These are phyloP conservation scores for Clonostachys byssicola DNA, from an alignment of 2,329 filamentous ascomycete species.

Conservation along the genomic window DNA sequence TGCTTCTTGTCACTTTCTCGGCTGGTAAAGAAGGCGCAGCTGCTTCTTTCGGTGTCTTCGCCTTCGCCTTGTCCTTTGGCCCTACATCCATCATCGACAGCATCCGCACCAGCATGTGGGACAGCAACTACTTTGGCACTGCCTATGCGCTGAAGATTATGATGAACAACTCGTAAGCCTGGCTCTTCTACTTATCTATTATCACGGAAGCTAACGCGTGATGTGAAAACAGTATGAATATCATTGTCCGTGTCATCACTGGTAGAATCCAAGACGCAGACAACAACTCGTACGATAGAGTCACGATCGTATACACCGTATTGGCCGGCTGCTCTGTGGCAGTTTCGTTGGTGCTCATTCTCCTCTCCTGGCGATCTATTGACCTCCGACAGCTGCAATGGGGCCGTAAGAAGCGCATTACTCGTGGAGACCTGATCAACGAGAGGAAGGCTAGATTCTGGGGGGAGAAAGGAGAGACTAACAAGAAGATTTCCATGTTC, in stretches of 20 bases:
- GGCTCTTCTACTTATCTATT: not conserved
- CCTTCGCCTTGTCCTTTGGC: conserved; percentile 40
- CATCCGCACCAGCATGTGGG: conserved; percentile 45
- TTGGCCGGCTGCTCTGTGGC: conserved; percentile 34
- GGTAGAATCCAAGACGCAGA: conserved; percentile 47
- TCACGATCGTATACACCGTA: conserved; percentile 43
- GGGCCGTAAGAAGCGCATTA: conserved; percentile 38
- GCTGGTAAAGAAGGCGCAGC: conserved; percentile 38
- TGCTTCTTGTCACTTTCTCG: conserved; percentile 45
- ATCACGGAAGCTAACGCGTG: not conserved
- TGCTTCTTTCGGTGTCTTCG: conserved; percentile 47
- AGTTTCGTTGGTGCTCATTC: conserved; percentile 27
- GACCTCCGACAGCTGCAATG: conserved; percentile 42
- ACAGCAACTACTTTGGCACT: conserved; percentile 46
- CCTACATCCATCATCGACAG: conserved; percentile 47
- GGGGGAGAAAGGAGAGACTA: conserved; percentile 5
- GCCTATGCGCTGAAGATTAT: conserved; percentile 48
- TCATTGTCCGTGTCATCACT: conserved; percentile 44
- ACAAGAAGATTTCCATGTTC: conserved; percentile 2
- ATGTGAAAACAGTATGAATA: conserved; percentile 34
- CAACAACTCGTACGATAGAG: conserved; percentile 40
- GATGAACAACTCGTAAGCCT: conserved; percentile 37
- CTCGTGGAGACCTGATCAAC: conserved; percentile 29
- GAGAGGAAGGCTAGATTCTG: conserved; percentile 28
- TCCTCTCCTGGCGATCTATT: conserved; percentile 24